A percentile compares a stretch with the other conserved stretches of the same genome.
phyloP scores from a whole-genome alignment of 2,329 filamentous ascomycete genomes.

The Talaromyces sp. region DNA sequence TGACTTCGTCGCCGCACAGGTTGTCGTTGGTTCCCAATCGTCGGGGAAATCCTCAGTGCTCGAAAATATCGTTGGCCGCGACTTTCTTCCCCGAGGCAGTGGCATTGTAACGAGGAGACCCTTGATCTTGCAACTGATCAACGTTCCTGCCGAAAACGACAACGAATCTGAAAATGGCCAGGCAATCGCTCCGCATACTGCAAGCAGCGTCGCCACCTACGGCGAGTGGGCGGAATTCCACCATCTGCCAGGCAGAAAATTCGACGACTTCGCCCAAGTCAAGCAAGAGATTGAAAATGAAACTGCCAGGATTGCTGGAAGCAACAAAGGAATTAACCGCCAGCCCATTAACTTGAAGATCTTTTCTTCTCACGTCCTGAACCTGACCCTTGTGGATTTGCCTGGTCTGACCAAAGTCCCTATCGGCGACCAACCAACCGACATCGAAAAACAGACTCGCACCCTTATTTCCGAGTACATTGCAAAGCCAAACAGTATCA shows the following conservation, averaged over 20 bases:
- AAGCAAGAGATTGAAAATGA: slow-evolving; percentile 97
- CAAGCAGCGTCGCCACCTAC: slow-evolving; percentile 64
- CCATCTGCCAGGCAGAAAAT: slow-evolving; percentile 82
- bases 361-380: slow-evolving; percentile 94
- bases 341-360: slow-evolving; percentile 98
- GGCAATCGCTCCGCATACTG: slow-evolving; percentile 66
- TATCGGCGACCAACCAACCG: slow-evolving; percentile 92
- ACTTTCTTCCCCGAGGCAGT: slow-evolving; percentile 92
- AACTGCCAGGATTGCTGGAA: slow-evolving; percentile 88
- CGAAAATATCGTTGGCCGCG: slow-evolving; percentile 96
- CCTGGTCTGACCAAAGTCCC: slow-evolving; percentile 96
- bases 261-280: slow-evolving; percentile 88
- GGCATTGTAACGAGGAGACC: slow-evolving; percentile 94
- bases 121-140: slow-evolving; percentile 96
- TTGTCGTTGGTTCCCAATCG: slow-evolving; percentile 96
- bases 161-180: slow-evolving; percentile 65
- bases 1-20: slow-evolving; percentile 48
- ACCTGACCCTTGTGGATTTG: slow-evolving; percentile 91
- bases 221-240: slow-evolving; percentile 92
- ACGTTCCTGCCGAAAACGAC: slow-evolving; percentile 69
- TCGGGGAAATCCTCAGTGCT: slow-evolving; percentile 97
- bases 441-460: slow-evolving; percentile 97
- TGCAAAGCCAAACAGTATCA: slow-evolving; percentile 96
- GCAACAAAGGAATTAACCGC: slow-evolving; percentile 96
- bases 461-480: slow-evolving; percentile 98